Base-by-base conservation (phyloP, 2,329 filamentous ascomycete species). In the Monosporascus sp. region DNA sequence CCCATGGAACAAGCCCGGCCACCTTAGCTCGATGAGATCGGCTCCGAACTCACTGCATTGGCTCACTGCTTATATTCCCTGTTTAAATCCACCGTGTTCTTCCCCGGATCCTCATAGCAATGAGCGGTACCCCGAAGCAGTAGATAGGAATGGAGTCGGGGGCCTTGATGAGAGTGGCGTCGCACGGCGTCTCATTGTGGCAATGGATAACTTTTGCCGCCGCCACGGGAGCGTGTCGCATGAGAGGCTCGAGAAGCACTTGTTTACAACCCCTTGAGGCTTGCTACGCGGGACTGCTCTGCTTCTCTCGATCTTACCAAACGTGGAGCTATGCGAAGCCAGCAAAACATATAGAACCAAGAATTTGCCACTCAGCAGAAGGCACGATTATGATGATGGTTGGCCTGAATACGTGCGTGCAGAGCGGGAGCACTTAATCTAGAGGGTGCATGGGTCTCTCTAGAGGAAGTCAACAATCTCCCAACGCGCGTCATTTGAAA, bases 401-500 rank as follows among this genome's bases (percentile, higher is more conserved):
- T 34, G 31, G 31, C 31, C 11, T 34, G 31, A 5, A 14, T 34
- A 34, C 31, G 31, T 14, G 31, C 31, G 31, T 34, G 11, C 31
- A 34, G 47, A 47, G 58, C 53, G 51, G 47, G 44, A 48, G 46
- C 51, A 62, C 51, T 65, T 62, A 62, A 62, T 60, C 61, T 61
- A 64, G 57, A 62, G 57, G 57, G 53, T 58, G 41, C n/a, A 44
- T 22, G 31, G 31, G 31, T 5, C 31, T 34, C 31, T 11, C 31
- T 5, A 34, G 31, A 34, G 3, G 11, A 34, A 34, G 31, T 14
- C 9, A 34, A 14, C 31, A 34, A 11, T 34, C 31, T 3, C 11
- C 59, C 58, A 58, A 68, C 68, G 69, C 67, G 67, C 66, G 71
- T 72, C 68, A 71, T 69, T 62, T 62, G 60, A 67, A 65, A 68